Base-by-base conservation (phyloP, 148 eudicot genomes). In the Camellia sinensis region DNA sequence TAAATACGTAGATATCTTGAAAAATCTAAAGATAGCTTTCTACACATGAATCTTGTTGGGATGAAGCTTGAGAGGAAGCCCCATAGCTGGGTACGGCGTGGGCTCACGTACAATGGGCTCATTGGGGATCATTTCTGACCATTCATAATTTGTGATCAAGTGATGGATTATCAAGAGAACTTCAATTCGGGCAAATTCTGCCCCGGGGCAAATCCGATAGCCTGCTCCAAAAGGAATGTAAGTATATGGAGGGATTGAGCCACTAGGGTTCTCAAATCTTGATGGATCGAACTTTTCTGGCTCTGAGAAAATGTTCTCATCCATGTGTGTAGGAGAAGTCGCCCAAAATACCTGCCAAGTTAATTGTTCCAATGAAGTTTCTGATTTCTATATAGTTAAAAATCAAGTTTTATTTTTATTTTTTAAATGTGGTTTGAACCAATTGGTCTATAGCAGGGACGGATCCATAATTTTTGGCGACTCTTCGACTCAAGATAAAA, bases 281-380 rank as follows among this genome's bases (percentile, higher is more conserved):
- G 74, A 71, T 71, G 74, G 74, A 71, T 50, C 59, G 21, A 71
- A 71, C 74, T 48, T 71, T 14, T 71, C 74, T 48, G 74, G 59
- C 8, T 71, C 59, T 48, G 19, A 6, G 37, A 71, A 71, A 71
- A 48, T 48, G 2, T 46, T 48, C 59, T 48, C 3, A 17, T 71
- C 41, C 74, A 71, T 71, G 40, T 71, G 59, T 48, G 74, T 71
- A 11, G 74, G 74, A 71, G 59, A n/a, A 18, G 40, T 37, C 45
- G 37, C 29, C 40, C 74, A 48, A 48, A 71, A 17, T 21, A 10
- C 74, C 74, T 48, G 40, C 15, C 15, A 71, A 19, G 7, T 61
- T 11, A 45, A 8, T 3, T 69, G 37, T 29, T 29, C 37, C 37
- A 29, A 29, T 29, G 37, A 29, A 29, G 37, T 29, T 29, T 29